Conservation (phyloP, 345 rosid species). For the Gossypium australe region DNA sequence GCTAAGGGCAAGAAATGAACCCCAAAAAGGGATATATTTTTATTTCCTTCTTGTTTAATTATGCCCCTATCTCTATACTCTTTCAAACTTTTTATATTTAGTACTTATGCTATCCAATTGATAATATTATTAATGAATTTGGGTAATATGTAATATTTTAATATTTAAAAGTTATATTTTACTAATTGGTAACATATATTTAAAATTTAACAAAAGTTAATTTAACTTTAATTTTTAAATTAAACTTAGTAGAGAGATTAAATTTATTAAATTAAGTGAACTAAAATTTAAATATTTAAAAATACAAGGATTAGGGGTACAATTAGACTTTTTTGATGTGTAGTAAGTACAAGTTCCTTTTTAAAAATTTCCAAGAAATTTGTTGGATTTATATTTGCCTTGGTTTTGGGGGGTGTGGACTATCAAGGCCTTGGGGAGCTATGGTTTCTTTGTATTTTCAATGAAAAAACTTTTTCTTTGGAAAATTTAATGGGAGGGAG, state of each 20-base stretch:
- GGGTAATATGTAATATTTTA: background rate
- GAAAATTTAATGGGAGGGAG: background rate
- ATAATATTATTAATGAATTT: too few species aligned
- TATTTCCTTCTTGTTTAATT: background rate
- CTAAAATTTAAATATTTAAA: background rate
- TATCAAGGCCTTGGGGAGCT: slow-evolving; percentile 19
- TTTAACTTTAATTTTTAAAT: background rate
- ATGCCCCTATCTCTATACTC: background rate
- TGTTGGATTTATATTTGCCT: slow-evolving; percentile 5
- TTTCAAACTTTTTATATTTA: background rate
- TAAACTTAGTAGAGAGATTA: background rate
- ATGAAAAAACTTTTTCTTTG: slow-evolving; percentile 1
- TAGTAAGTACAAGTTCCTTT: background rate
- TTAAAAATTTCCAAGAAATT: background rate
- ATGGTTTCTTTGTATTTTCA: slow-evolving; percentile 8
- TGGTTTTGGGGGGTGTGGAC: slow-evolving; percentile 11
- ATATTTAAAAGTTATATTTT: background rate
- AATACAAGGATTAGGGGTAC: background rate
- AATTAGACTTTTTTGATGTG: background rate
- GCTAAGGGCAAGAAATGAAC: background rate
- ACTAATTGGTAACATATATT: background rate
- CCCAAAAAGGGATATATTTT: background rate
- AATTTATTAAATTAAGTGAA: background rate
- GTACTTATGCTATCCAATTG: background rate
- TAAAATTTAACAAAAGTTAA: background rate